These are phyloP conservation scores for Mrakia frigida DNA, from an alignment of 768 basidiomycete genomes.

Conservation along the genomic window DNA sequence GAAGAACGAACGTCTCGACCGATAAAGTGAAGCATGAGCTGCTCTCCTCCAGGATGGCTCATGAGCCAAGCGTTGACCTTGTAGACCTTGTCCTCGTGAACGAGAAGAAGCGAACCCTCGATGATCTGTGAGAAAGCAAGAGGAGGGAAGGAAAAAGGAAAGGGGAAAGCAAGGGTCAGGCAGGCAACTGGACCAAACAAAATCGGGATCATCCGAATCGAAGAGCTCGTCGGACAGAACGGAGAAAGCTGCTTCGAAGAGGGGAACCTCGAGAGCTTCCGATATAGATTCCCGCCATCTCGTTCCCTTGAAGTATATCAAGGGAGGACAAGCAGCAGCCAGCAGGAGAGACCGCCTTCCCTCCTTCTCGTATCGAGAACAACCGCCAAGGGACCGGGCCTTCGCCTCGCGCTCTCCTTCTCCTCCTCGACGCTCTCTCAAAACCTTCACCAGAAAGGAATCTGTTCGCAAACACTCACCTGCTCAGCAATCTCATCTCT, in stretches of 20 bases:
- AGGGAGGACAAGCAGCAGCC: background rate
- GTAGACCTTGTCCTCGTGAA: conserved; percentile 18
- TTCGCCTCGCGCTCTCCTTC: background rate
- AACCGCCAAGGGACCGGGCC: background rate
- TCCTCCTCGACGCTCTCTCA: background rate
- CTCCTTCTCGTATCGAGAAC: too few species aligned
- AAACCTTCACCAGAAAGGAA: background rate
- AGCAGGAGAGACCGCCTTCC: too few species aligned
- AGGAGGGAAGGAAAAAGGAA: background rate
- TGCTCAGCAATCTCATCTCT: conserved; percentile 20
- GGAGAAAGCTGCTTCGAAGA: too few species aligned
- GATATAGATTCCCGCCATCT: too few species aligned
- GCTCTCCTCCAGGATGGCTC: conserved; percentile 24
- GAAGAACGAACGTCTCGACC: conserved; percentile 21
- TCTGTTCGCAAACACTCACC: background rate
- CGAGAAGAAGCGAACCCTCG: conserved; percentile 13
- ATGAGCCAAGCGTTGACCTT: conserved; percentile 18
- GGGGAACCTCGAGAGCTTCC: too few species aligned
- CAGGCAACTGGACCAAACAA: background rate
- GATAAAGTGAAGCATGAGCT: conserved; percentile 26
- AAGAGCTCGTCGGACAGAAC: too few species aligned
- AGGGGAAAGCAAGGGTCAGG: background rate
- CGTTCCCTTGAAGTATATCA: background rate
- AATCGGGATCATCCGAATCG: conserved; percentile 9
- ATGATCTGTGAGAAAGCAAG: conserved; percentile 4